phyloP scores from a whole-genome alignment of 371 early-diverging fungal species.

The Synchytrium microbalum region DNA sequence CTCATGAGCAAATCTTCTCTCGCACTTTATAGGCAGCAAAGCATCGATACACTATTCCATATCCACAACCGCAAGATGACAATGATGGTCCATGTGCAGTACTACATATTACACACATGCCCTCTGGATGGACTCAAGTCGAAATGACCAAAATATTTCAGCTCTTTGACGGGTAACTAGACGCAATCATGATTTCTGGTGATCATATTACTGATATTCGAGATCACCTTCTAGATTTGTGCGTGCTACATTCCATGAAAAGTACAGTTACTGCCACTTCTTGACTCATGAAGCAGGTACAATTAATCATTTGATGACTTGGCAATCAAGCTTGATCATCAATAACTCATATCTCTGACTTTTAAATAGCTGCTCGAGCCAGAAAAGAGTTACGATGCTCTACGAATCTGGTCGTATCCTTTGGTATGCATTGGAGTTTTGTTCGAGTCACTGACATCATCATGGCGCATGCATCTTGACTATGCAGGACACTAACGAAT shows the following conservation, averaged over 20 bases:
- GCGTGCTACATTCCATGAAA: conserved; percentile 25
- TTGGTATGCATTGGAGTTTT: conserved; percentile 11
- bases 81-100: conserved; percentile 8
- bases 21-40: conserved; percentile 13
- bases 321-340: too few species aligned
- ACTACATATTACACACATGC: conserved; percentile 35
- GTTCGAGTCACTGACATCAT: background rate
- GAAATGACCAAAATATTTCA: conserved; percentile 27
- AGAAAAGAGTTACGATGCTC: conserved; percentile 17
- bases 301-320: too few species aligned
- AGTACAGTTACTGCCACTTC: conserved; percentile 32
- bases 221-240: conserved; percentile 17
- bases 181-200: background rate
- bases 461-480: background rate
- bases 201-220: conserved; percentile 1
- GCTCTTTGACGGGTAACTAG: conserved; percentile 25
- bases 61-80: conserved; percentile 32
- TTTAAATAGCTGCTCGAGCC: conserved; percentile 13
- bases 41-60: conserved; percentile 24
- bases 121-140: conserved; percentile 26
- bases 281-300: conserved; percentile 4
- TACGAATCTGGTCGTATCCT: conserved; percentile 36
- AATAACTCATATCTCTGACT: too few species aligned
- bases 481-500: background rate
- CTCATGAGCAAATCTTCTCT: too few species aligned